Evolutionary conservation across 192 early-diverging fungal species (phyloP).

Genomic region (Coemansia sp.): DNA sequence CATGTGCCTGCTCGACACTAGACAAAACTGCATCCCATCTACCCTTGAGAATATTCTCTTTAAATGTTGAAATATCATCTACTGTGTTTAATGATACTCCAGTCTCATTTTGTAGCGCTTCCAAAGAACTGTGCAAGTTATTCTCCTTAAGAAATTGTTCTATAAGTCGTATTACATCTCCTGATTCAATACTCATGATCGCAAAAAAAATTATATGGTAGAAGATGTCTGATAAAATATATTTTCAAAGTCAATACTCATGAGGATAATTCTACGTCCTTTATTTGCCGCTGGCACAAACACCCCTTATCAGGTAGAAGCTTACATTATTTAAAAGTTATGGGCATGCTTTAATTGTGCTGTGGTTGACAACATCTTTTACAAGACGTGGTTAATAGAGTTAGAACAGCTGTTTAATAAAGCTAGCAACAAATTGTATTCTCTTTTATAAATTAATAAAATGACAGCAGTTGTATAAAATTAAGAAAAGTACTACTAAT

Average conservation of each 20-base stretch:
- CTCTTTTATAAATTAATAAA: too few species aligned
- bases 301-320: neutral
- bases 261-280: neutral
- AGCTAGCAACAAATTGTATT: neutral
- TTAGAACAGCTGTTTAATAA: neutral
- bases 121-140: conserved; percentile 76
- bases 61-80: conserved; percentile 74
- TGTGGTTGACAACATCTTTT: neutral
- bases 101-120: conserved; percentile 79
- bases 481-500: too few species aligned
- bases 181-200: conserved; percentile 42
- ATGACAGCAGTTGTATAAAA: too few species aligned
- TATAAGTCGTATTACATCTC: conserved; percentile 83
- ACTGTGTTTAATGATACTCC: conserved; percentile 80
- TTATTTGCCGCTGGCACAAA: neutral
- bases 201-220: neutral
- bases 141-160: conserved; percentile 92
- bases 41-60: conserved; percentile 71
- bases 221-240: neutral
- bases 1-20: conserved; percentile 64
- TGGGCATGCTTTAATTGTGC: neutral
- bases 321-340: neutral
- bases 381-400: neutral
- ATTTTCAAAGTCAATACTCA: neutral
- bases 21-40: conserved; percentile 84